phyloP scores from a whole-genome alignment of 2,329 filamentous ascomycete genomes.

The Fusarium sororula region DNA sequence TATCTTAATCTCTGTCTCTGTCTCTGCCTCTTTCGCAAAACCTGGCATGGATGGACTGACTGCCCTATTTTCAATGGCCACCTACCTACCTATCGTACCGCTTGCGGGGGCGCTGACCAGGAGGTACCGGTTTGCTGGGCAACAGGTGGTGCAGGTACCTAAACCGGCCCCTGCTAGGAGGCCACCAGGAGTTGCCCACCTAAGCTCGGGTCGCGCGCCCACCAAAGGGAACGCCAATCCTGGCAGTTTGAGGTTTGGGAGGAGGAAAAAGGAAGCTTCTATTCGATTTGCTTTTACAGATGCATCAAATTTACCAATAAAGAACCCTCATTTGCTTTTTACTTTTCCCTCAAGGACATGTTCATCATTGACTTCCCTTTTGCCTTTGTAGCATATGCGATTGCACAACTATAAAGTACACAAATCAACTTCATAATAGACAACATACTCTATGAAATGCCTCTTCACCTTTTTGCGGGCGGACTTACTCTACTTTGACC shows the following conservation, averaged over 20 bases:
- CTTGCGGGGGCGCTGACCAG: conserved; percentile 32
- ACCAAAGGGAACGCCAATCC: conserved; percentile 9
- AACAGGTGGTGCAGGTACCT: conserved; percentile 34
- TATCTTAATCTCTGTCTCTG: neutral
- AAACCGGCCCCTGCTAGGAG: conserved; percentile 31
- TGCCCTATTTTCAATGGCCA: conserved; percentile 22
- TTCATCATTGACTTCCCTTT: neutral
- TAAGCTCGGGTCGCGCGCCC: conserved; percentile 12
- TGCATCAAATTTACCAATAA: conserved; percentile 4
- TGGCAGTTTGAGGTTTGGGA: neutral
- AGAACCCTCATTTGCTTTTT: conserved; percentile 4
- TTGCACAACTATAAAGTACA: neutral
- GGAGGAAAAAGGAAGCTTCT: conserved; percentile 24
- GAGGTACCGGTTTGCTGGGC: conserved; percentile 32
- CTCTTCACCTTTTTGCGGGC: conserved; percentile 3
- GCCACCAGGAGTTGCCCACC: conserved; percentile 33
- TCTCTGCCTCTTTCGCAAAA: neutral
- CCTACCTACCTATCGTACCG: conserved; percentile 12
- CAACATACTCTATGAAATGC: neutral
- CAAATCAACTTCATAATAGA: neutral
- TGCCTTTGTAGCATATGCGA: neutral
- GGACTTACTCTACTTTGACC: conserved; percentile 26
- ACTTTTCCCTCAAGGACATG: neutral
- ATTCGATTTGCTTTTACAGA: conserved; percentile 25
- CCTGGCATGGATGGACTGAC: neutral